Evolutionary conservation across 805 yeast species (phyloP).

Genomic region (Yarrowia sp.): DNA sequence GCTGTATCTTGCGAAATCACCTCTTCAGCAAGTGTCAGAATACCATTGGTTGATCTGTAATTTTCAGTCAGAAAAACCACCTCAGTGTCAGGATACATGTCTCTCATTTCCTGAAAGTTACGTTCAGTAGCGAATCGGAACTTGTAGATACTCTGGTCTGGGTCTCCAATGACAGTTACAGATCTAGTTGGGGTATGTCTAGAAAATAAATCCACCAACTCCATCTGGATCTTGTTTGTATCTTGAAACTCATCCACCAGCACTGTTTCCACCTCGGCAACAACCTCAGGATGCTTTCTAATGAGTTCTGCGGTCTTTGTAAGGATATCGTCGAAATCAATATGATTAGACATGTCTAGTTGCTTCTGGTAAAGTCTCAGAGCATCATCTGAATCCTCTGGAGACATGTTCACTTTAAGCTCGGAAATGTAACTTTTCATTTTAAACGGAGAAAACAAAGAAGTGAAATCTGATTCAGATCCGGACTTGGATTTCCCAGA

Average conservation of each 20-base stretch:
- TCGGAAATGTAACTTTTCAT: constrained; percentile 13
- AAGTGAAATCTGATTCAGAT: background rate
- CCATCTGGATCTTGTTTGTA: constrained; percentile 74
- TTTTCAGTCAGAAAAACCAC: constrained; percentile 58
- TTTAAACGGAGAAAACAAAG: background rate
- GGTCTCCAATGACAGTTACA: constrained; percentile 91
- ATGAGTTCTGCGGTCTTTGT: constrained; percentile 54
- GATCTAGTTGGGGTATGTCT: constrained; percentile 29
- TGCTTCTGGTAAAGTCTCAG: background rate
- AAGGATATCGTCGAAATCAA: constrained; percentile 86
- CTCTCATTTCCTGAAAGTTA: constrained; percentile 60
- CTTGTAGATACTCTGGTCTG: constrained; percentile 91
- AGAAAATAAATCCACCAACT: constrained; percentile 57
- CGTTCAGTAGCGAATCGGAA: constrained; percentile 75
- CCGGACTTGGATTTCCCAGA: background rate
- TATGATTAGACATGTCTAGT: constrained; percentile 39
- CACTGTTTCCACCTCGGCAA: constrained; percentile 60
- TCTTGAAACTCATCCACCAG: constrained; percentile 95
- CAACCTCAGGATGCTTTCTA: constrained; percentile 44
- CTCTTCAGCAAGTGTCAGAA: constrained; percentile 61
- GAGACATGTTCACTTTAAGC: background rate
- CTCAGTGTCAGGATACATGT: constrained; percentile 39
- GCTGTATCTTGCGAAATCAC: constrained; percentile 59
- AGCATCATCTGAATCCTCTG: background rate
- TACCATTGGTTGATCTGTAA: constrained; percentile 73